phyloP scores from a whole-genome alignment of 2,329 filamentous ascomycete genomes.

The Drechslerella coelobrocha region DNA sequence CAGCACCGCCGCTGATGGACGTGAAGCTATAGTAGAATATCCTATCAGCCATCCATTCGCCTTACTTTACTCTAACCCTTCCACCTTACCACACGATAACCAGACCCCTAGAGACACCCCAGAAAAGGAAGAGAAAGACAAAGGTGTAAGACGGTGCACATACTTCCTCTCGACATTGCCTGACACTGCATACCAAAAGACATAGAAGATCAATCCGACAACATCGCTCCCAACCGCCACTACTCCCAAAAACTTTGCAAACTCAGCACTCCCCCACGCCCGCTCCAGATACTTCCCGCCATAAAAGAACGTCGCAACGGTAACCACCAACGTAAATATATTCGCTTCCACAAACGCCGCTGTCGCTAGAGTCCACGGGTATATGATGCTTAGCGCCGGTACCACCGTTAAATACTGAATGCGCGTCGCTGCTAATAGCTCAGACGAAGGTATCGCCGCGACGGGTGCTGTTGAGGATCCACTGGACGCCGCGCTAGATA shows the following conservation, averaged over 20 bases:
- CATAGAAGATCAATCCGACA: constrained; percentile 52
- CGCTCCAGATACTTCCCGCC: constrained; percentile 94
- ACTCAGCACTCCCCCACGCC: constrained; percentile 90
- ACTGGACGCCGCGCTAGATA: constrained; percentile 45
- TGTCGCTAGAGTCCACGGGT: constrained; percentile 90
- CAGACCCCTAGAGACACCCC: neutral
- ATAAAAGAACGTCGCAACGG: constrained; percentile 81
- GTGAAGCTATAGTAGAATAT: constrained; percentile 66
- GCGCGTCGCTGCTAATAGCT: constrained; percentile 62
- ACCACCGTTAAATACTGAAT: constrained; percentile 88
- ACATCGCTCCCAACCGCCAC: constrained; percentile 73
- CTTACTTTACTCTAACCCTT: neutral
- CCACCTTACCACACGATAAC: neutral
- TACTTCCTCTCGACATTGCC: constrained; percentile 33
- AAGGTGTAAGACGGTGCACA: constrained; percentile 1
- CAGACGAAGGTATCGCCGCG: constrained; percentile 56
- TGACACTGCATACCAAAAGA: constrained; percentile 38
- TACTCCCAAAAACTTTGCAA: constrained; percentile 86
- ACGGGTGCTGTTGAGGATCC: constrained; percentile 42
- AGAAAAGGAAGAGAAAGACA: neutral
- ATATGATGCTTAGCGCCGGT: constrained; percentile 80
- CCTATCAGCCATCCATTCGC: neutral
- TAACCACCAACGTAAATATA: constrained; percentile 81
- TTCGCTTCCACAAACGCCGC: constrained; percentile 92
- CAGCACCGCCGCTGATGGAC: constrained; percentile 84